These are phyloP conservation scores for Silene noctiflora DNA, from an alignment of 179 eudicot species.

Conservation along the genomic window DNA sequence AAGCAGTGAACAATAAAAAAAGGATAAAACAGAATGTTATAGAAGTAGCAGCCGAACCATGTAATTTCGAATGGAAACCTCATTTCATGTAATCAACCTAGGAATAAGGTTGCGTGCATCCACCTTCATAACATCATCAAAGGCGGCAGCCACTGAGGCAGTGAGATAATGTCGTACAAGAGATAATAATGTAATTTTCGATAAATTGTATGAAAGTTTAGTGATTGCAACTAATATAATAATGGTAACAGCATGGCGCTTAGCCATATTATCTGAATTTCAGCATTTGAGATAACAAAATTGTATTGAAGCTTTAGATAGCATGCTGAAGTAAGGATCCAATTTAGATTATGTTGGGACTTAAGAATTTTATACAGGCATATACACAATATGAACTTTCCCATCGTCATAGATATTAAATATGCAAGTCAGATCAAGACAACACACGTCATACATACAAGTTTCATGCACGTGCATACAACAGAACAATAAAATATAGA, in stretches of 20 bases:
- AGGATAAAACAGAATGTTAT: too few relatives aligned
- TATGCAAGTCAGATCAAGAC: constrained; percentile 1
- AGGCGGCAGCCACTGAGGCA: background rate
- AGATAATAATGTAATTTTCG: background rate
- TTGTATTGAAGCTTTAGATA: background rate
- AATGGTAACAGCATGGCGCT: background rate
- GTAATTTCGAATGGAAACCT: background rate
- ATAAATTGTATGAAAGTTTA: background rate
- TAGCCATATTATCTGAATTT: background rate
- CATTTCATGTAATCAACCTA: background rate
- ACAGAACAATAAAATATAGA: background rate
- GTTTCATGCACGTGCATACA: background rate
- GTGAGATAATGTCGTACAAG: background rate
- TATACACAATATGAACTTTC: background rate
- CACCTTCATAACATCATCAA: background rate
- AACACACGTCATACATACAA: background rate
- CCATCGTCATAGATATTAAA: background rate
- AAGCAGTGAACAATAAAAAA: background rate
- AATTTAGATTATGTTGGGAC: background rate
- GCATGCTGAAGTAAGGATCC: background rate
- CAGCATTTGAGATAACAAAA: background rate
- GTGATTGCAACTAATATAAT: background rate
- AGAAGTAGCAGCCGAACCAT: background rate
- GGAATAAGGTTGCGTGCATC: background rate
- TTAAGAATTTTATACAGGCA: background rate